Evolutionary conservation across 2,329 filamentous ascomycete genomes (phyloP).

Genomic region (Fusarium tanahbumbuense): DNA sequence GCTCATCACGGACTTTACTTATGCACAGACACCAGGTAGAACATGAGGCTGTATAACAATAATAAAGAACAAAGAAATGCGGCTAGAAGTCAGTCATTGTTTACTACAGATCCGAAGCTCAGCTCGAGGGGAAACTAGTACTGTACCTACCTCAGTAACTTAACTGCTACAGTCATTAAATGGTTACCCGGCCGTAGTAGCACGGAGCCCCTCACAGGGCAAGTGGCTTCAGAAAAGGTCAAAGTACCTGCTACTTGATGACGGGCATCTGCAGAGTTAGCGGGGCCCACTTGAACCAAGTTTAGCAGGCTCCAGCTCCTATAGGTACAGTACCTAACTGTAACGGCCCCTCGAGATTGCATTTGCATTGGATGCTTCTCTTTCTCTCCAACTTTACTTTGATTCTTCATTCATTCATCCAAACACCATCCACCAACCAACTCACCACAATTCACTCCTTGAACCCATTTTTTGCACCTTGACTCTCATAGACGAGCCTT

Average conservation of each 20-base stretch:
- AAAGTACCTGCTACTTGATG: slow-evolving; percentile 26
- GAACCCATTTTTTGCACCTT: slow-evolving; percentile 22
- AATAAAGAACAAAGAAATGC: slow-evolving; percentile 9
- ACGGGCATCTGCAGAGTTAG: slow-evolving; percentile 29
- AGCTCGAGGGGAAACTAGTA: neutral
- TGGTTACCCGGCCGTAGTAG: slow-evolving; percentile 36
- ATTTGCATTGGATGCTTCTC: slow-evolving; percentile 9
- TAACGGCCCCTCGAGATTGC: slow-evolving; percentile 29
- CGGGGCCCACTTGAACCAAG: slow-evolving; percentile 14
- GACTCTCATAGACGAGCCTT: neutral
- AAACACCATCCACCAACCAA: slow-evolving; percentile 24
- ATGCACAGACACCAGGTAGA: neutral
- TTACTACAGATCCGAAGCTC: slow-evolving; percentile 3
- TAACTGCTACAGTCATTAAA: slow-evolving; percentile 18
- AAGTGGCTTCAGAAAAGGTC: slow-evolving; percentile 2
- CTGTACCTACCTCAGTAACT: neutral
- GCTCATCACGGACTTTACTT: neutral
- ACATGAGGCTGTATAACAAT: neutral
- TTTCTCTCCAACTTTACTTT: slow-evolving; percentile 30
- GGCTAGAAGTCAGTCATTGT: neutral
- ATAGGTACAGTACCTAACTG: slow-evolving; percentile 16
- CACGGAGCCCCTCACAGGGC: slow-evolving; percentile 30
- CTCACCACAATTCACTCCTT: slow-evolving; percentile 36
- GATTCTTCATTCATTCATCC: slow-evolving; percentile 26
- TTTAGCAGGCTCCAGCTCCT: slow-evolving; percentile 30